phyloP scores from a whole-genome alignment of 2,329 filamentous ascomycete genomes.

The Graphilbum ipis-grandicollis region DNA sequence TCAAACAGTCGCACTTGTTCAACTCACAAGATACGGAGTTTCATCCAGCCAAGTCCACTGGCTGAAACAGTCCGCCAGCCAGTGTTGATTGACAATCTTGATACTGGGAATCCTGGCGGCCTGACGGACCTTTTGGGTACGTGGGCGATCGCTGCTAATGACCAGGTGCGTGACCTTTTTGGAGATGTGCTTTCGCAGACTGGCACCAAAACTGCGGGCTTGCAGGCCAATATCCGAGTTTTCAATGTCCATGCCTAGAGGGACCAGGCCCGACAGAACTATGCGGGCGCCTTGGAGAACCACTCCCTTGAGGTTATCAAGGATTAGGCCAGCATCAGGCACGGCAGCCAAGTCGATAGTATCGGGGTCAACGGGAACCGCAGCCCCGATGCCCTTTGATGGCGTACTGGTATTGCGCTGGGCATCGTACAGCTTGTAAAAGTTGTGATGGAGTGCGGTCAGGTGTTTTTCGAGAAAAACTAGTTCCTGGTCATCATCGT shows the following conservation, averaged over 20 bases:
- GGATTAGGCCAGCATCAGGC: constrained; percentile 73
- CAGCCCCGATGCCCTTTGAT: constrained; percentile 16
- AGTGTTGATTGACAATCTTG: constrained; percentile 82
- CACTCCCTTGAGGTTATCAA: constrained; percentile 61
- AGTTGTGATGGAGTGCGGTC: constrained; percentile 55
- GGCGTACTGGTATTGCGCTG: constrained; percentile 18
- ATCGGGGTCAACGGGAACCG: no score
- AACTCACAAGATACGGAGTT: constrained; percentile 43
- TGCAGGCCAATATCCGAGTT: constrained; percentile 77
- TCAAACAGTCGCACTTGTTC: no score
- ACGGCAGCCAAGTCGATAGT: constrained; percentile 19
- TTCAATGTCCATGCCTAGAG: constrained; percentile 60
- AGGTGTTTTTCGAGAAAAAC: constrained; percentile 60
- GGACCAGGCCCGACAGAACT: constrained; percentile 82
- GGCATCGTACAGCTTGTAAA: constrained; percentile 69
- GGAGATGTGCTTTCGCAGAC: constrained; percentile 37
- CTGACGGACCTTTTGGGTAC: constrained; percentile 81
- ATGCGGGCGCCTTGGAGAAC: constrained; percentile 62
- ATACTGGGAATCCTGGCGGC: constrained; percentile 65
- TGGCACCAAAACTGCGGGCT: constrained; percentile 70
- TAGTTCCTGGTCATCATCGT: constrained; percentile 78
- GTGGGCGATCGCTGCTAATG: constrained; percentile 49
- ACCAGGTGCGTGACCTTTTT: constrained; percentile 57
- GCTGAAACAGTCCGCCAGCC: constrained; percentile 71
- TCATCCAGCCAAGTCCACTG: constrained; percentile 74